Percentiles rank a stretch among this genome's conserved stretches.
Conservation (phyloP, 306 rosid species). For the Morella rubra region DNA sequence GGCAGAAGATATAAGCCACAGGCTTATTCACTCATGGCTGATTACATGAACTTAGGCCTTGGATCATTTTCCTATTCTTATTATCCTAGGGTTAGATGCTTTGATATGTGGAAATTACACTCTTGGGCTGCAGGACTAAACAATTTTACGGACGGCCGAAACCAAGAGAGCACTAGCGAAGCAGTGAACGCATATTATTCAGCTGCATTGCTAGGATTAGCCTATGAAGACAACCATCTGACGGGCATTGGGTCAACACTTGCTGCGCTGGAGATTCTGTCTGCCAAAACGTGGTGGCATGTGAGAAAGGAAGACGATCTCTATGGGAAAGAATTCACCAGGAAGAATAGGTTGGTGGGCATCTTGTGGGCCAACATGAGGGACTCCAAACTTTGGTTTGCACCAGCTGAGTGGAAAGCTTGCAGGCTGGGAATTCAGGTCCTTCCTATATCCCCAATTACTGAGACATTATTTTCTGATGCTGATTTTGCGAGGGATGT, state of each 20-base stretch:
- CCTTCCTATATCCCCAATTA: conserved; percentile 50
- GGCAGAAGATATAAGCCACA: conserved; percentile 66
- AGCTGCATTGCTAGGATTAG: conserved; percentile 52
- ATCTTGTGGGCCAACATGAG: conserved; percentile 51
- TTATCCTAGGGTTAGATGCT: conserved; percentile 54
- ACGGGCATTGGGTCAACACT: conserved; percentile 45
- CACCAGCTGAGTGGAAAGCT: conserved; percentile 52
- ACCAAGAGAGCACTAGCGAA: conserved; percentile 53
- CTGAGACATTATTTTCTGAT: conserved; percentile 46
- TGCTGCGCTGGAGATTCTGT: conserved; percentile 40
- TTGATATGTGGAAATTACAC: conserved; percentile 67
- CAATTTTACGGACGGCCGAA: conserved; percentile 67
- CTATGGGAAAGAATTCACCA: conserved; percentile 41
- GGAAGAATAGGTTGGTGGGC: conserved; percentile 47
- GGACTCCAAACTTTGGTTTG: conserved; percentile 59
- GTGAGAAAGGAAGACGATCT: conserved; percentile 36
- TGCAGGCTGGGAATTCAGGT: conserved; percentile 56
- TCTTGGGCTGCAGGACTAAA: conserved; percentile 79
- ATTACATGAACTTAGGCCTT: conserved; percentile 56
- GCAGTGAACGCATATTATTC: conserved; percentile 57
- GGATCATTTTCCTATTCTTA: conserved; percentile 29
- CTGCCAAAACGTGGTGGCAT: conserved; percentile 61
- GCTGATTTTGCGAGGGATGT: conserved; percentile 55
- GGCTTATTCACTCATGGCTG: conserved; percentile 67
- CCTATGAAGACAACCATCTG: conserved; percentile 51